Evolutionary conservation across 352 stramenopile species (phyloP).

Genomic region (Phytophthora ramorum): DNA sequence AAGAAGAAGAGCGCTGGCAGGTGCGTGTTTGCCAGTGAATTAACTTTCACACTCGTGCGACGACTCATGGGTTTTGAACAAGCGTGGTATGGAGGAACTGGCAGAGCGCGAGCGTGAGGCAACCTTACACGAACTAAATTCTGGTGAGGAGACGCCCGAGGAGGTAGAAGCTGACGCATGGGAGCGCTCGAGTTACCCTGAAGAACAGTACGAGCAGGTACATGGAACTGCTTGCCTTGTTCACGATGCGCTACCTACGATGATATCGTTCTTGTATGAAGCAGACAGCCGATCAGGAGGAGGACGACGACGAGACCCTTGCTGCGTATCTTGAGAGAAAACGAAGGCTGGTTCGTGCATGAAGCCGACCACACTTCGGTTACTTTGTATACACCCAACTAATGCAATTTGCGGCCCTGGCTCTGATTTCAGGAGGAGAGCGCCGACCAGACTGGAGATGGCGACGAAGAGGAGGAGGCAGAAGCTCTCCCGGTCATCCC

Average conservation of each 20-base stretch:
- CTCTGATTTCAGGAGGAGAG: conserved; percentile 8
- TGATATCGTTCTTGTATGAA: neutral
- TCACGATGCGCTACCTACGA: neutral
- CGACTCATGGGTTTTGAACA: neutral
- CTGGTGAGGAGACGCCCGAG: neutral
- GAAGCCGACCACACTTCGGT: neutral
- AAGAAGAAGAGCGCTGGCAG: conserved; percentile 24
- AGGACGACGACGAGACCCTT: neutral
- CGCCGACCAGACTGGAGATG: neutral
- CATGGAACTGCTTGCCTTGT: neutral
- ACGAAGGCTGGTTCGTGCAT: conserved; percentile 26
- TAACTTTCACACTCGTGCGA: neutral
- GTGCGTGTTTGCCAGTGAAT: neutral
- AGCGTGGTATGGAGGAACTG: conserved; percentile 12
- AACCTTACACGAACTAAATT: neutral
- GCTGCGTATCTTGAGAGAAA: conserved; percentile 15
- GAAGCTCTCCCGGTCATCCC: conserved; percentile 36
- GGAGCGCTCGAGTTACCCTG: neutral
- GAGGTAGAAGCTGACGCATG: neutral
- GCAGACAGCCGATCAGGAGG: neutral
- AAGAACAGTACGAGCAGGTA: neutral
- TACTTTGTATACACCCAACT: neutral
- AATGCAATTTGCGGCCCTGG: neutral
- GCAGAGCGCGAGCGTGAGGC: conserved; percentile 7
- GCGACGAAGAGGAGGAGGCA: conserved; percentile 14